These are phyloP conservation scores for Ormosia semicastrata DNA, from an alignment of 306 rosid species.

Conservation along the genomic window DNA sequence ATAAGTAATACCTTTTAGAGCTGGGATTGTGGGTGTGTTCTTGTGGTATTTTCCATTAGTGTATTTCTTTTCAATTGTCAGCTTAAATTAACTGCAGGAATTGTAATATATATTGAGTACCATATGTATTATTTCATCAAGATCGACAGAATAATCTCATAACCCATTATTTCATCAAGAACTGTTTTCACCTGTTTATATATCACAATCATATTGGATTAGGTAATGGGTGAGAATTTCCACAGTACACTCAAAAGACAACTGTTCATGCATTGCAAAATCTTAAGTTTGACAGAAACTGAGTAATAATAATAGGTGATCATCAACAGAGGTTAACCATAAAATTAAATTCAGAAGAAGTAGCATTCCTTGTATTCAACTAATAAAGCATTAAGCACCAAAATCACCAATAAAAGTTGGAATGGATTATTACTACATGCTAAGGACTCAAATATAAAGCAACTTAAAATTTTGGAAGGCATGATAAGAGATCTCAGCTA, in stretches of 20 bases:
- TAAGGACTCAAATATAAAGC: not conserved
- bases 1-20: not conserved
- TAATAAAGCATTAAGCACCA: not conserved
- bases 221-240: not conserved
- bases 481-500: not conserved
- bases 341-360: not conserved
- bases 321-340: not conserved
- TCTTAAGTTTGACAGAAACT: not conserved
- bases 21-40: not conserved
- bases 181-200: slow-evolving; percentile 56
- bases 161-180: not conserved
- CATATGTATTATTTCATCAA: not conserved
- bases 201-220: not conserved
- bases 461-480: not conserved
- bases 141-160: not conserved
- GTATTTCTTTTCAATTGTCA: not conserved
- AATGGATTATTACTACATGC: not conserved
- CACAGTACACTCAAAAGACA: not conserved
- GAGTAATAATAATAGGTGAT: not conserved
- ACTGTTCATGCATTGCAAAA: not conserved
- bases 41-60: not conserved
- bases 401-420: not conserved
- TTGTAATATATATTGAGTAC: not conserved
- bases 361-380: not conserved
- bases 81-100: not conserved